Base-by-base conservation (phyloP, 202 grass and related monocot species). In the Bolboschoenoplectus hybrid region DNA sequence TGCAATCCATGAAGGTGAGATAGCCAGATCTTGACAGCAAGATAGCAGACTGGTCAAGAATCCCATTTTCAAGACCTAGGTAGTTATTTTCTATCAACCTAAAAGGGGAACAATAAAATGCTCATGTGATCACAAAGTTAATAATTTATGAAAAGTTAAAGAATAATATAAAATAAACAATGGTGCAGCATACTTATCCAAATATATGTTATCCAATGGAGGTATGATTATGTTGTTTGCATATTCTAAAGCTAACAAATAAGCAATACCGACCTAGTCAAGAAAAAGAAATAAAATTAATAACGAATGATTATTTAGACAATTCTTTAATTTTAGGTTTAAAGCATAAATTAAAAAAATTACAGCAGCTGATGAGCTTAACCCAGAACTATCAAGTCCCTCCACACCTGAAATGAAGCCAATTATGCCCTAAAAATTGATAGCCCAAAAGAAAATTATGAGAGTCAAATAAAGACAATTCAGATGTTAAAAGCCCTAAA, bases 311-410 rank as follows among this genome's bases (percentile, higher is more conserved):
- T 67, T 57, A 39, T 66, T 52, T 86, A 81, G 26, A 67, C 85
- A 65, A 81, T 53, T 63, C 2, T 87, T n/a, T 73, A 26, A 26
- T 26, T 26, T 61, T 17, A 78, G 4, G 39, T 52, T 79, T 34
- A 81, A 34, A 70, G 12, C 11, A 6, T 17, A 58, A 57, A 68
- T 62, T 6, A 35, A 36, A 53, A 85, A 68, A 80, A 87, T 92
- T 98, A 98, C 96, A 88, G 96, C 93, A 72, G 93, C 96, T 80
- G 96, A 98, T 43, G 96, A 98, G 83, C 96, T 98, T 87, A 98
- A 93, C 63, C 96, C 96, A 73, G 96, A 98, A 88, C 96, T 95
- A 78, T 98, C 93, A 43, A 96, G 90, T 82, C 93, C 96, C 63
- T 94, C 90, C 17, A 92, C 89, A 63, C 96, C 96, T 81, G 89